Base-by-base conservation (phyloP, 2,329 filamentous ascomycete genomes). In the Nothophoma quercina region DNA sequence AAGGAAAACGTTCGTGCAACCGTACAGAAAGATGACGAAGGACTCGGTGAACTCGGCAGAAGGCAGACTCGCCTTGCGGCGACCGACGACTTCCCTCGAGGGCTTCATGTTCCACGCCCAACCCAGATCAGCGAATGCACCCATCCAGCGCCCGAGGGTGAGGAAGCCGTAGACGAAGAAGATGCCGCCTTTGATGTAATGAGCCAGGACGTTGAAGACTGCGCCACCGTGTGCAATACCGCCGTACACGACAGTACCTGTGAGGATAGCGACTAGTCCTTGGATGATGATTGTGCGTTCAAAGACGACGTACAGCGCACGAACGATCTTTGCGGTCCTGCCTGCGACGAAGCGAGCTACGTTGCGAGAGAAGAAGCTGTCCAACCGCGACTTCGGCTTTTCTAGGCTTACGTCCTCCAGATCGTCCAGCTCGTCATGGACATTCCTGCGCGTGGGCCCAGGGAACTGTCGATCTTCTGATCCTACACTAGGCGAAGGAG, bases 91-190 rank as follows among this genome's bases (percentile, higher is more conserved):
- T 8, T 79, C 79, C 52, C 75, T 73, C 5, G 78, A 69, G 7
- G 91, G 91, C 54, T 89, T 89, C 54, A 93, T 75, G 67, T 98
- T 98, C 93, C 93, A 97, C 0, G 92, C 91, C 93, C 93, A 98
- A 60, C 93, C 93, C 50, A 93, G 83, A 55, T 96, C 90, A 51
- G 89, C 87, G 71, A 96, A 98, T 71, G 89, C 90, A 21, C 93
- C 93, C 68, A 92, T 86, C 89, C 91, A 97, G 49, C 93, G 88
- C 23, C 91, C 92, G 4, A 98, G 81, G 0, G 91, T 96, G 55
- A 97, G 77, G 16, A 96, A 76, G 7, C 93, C 93, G 58, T 96
- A 90, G 87, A 91, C 95, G 77, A 97, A 91, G 79, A 98, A 98
- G 47, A 98, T 89, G 3, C 90, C 90, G 36, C 93, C 93, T 73